phyloP scores from a whole-genome alignment of 169 alveolate genomes.

The Cryptosporidium xiaoi region DNA sequence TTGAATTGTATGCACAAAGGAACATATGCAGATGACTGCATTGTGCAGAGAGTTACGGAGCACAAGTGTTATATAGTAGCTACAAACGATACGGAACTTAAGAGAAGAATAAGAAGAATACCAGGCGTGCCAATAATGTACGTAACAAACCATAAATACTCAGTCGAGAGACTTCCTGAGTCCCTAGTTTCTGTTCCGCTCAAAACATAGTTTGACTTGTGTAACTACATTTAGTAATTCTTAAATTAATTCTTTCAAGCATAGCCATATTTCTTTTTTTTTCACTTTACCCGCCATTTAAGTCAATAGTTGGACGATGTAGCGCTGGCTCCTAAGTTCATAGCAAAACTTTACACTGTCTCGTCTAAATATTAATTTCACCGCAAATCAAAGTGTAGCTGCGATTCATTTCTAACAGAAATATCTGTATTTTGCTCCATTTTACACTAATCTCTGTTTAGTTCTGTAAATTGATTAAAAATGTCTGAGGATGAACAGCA shows the following conservation, averaged over 20 bases:
- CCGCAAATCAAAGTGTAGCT: too few relatives aligned
- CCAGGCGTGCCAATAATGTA: conserved; percentile 99
- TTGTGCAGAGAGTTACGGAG: conserved; percentile 95
- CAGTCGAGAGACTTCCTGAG: conserved; percentile 96
- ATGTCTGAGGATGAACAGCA: conserved; percentile 81
- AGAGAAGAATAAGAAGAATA: conserved; percentile 95
- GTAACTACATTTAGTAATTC: neutral
- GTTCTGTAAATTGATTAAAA: neutral
- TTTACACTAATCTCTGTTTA: too few relatives aligned
- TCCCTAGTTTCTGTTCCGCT: conserved; percentile 69
- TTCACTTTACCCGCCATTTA: neutral
- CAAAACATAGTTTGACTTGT: conserved; percentile 1
- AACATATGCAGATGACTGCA: conserved; percentile 99
- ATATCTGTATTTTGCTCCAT: too few relatives aligned
- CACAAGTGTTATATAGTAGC: conserved; percentile 97
- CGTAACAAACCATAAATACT: conserved; percentile 93
- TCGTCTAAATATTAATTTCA: neutral
- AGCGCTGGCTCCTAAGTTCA: neutral
- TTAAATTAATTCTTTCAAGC: neutral
- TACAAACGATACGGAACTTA: conserved; percentile 98
- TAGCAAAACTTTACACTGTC: neutral
- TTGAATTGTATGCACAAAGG: conserved; percentile 97
- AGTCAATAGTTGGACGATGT: neutral
- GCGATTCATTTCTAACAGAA: too few relatives aligned
- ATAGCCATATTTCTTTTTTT: neutral